Conservation (phyloP, 768 basidiomycete genomes). For the Boletellus ananas region DNA sequence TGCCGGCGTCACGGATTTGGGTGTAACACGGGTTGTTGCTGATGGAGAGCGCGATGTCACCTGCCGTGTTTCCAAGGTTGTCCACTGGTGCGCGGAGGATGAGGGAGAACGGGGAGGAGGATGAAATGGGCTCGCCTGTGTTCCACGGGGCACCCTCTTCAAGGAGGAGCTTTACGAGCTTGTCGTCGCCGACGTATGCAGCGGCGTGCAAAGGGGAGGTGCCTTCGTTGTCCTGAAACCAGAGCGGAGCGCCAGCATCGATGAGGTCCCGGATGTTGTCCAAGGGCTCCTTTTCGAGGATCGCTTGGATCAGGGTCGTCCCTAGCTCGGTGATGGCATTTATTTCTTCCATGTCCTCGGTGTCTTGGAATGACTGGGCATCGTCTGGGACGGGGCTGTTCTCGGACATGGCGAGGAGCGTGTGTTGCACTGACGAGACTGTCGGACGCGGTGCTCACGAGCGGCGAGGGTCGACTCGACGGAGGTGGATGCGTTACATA, state of each 20-base stretch:
- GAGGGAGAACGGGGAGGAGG: background rate
- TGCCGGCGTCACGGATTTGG: constrained; percentile 85
- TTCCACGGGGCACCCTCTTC: constrained; percentile 92
- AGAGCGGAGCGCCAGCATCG: constrained; percentile 71
- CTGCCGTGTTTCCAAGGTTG: constrained; percentile 75
- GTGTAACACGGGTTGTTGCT: constrained; percentile 74
- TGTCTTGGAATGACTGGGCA: constrained; percentile 19
- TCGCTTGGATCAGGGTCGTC: constrained; percentile 53
- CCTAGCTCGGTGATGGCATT: constrained; percentile 53
- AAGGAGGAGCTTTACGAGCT: constrained; percentile 65
- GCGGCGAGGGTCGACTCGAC: too few relatives aligned
- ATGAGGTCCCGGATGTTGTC: constrained; percentile 48
- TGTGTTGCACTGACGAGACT: background rate
- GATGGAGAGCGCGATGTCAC: constrained; percentile 84
- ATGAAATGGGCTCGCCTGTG: constrained; percentile 49
- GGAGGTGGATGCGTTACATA: constrained; percentile 14
- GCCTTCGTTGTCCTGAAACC: constrained; percentile 88
- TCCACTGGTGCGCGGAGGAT: constrained; percentile 51
- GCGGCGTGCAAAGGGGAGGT: constrained; percentile 86
- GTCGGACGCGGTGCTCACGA: background rate
- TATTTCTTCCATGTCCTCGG: constrained; percentile 35
- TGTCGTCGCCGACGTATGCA: constrained; percentile 62
- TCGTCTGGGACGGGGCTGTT: constrained; percentile 3
- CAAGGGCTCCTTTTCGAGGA: constrained; percentile 46
- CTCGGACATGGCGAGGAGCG: constrained; percentile 12